A percentile compares a stretch with the other conserved stretches of the same genome.
phyloP scores from a whole-genome alignment of 2,329 filamentous ascomycete genomes.

The Neophaeococcomyces mojaviensis region DNA sequence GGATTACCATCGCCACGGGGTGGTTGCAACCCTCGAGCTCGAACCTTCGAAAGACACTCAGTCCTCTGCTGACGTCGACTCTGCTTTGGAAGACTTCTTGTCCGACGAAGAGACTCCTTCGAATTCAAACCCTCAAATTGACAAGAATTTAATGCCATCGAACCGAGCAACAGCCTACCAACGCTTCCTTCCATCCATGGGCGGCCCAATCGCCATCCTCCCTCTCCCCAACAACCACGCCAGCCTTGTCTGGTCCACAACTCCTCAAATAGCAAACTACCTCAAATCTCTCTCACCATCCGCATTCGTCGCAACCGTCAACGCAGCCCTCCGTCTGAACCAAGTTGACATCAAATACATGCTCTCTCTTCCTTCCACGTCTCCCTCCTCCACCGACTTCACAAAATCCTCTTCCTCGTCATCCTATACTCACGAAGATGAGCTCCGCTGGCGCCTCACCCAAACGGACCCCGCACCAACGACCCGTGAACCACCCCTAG shows the following conservation, averaged over 20 bases:
- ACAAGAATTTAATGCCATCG: slow-evolving; percentile 18
- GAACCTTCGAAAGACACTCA: slow-evolving; percentile 34
- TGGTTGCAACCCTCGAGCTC: slow-evolving; percentile 80
- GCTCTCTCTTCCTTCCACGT: slow-evolving; percentile 52
- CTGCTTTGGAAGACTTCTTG: slow-evolving; percentile 6
- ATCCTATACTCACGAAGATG: slow-evolving; percentile 29
- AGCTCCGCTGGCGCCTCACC: slow-evolving; percentile 73
- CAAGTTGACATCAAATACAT: slow-evolving; percentile 76
- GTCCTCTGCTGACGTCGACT: slow-evolving; percentile 1
- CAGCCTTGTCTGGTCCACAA: slow-evolving; percentile 92
- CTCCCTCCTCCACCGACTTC: slow-evolving; percentile 3
- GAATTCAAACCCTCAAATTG: neutral
- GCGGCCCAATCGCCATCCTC: slow-evolving; percentile 80
- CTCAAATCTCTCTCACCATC: slow-evolving; percentile 65
- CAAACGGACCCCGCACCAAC: slow-evolving; percentile 51
- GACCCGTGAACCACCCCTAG: slow-evolving; percentile 54
- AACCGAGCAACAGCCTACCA: slow-evolving; percentile 67
- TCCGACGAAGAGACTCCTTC: neutral
- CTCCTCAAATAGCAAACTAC: slow-evolving; percentile 66
- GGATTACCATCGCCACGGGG: slow-evolving; percentile 85
- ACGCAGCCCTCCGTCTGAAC: slow-evolving; percentile 80
- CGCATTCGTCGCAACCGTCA: slow-evolving; percentile 81
- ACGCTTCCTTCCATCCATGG: slow-evolving; percentile 73
- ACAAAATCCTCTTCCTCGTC: neutral
- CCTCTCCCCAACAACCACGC: slow-evolving; percentile 77